Evolutionary conservation across 1,284 basidiomycete genomes (phyloP).

Genomic region (Ustilago lituana): DNA sequence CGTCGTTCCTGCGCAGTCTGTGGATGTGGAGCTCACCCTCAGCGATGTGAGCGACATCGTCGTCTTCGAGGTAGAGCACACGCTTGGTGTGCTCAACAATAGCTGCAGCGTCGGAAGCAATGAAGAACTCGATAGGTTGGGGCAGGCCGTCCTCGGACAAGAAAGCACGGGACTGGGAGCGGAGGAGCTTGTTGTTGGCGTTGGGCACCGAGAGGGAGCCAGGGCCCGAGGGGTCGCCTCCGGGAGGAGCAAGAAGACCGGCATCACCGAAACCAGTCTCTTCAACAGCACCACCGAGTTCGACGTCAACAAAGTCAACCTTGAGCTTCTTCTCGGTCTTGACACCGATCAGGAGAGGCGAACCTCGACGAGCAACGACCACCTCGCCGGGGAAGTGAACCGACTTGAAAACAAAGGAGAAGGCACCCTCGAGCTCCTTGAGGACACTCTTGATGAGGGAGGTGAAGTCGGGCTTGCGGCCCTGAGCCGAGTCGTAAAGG

Average conservation of each 20-base stretch:
- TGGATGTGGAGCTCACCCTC: conserved; percentile 98
- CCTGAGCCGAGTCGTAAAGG: conserved; percentile 91
- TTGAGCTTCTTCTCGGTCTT: conserved; percentile 99
- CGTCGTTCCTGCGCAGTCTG: conserved; percentile 88
- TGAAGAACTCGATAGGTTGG: conserved; percentile 99
- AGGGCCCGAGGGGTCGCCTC: conserved; percentile 65
- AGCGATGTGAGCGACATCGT: conserved; percentile 97
- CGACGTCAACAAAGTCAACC: conserved; percentile 99
- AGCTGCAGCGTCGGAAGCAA: conserved; percentile 95
- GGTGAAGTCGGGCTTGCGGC: conserved; percentile 88
- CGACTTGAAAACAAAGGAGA: conserved; percentile 99
- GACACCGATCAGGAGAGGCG: conserved; percentile 95
- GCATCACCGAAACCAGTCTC: conserved; percentile 51
- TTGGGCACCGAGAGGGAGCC: conserved; percentile 58
- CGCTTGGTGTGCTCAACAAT: conserved; percentile 99
- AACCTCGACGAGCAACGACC: conserved; percentile 94
- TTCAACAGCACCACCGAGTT: conserved; percentile 68
- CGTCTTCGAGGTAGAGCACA: conserved; percentile 97
- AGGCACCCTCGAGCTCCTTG: conserved; percentile 98
- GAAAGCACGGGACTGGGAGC: conserved; percentile 96
- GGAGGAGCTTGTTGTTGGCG: conserved; percentile 77
- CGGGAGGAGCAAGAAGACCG: conserved; percentile 78
- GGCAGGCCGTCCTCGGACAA: conserved; percentile 98
- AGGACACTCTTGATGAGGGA: conserved; percentile 92
- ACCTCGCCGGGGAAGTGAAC: conserved; percentile 94